Evolutionary conservation across 2,329 filamentous ascomycete species (phyloP).

Genomic region (Chaetoscypha palmicola): DNA sequence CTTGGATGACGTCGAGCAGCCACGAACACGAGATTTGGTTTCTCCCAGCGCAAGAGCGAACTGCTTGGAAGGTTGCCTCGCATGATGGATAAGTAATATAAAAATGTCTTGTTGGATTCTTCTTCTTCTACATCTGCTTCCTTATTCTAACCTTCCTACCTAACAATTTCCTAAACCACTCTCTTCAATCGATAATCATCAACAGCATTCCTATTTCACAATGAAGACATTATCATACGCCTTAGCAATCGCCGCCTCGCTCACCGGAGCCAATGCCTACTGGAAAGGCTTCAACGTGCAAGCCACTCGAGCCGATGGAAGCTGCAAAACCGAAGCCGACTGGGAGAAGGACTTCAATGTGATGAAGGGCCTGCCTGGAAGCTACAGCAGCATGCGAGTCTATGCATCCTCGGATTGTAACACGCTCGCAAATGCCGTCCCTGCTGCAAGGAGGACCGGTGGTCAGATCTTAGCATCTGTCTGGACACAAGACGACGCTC

Average conservation of each 20-base stretch:
- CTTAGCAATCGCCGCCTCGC: constrained; percentile 29
- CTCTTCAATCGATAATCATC: not conserved
- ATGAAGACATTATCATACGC: constrained; percentile 25
- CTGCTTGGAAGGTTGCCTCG: not conserved
- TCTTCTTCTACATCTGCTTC: not conserved
- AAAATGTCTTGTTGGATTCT: not conserved
- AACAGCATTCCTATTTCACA: not conserved
- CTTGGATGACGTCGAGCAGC: constrained; percentile 8
- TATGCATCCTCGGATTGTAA: constrained; percentile 52
- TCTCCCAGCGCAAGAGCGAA: not conserved
- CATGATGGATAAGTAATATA: constrained; percentile 2
- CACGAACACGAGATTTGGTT: constrained; percentile 7
- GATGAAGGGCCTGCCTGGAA: constrained; percentile 41
- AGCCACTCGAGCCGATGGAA: constrained; percentile 39
- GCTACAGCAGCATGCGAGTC: constrained; percentile 53
- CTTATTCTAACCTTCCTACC: not conserved
- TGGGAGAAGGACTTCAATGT: constrained; percentile 59
- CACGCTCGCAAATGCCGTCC: constrained; percentile 41
- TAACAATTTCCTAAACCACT: not conserved
- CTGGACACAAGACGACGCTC: constrained; percentile 50
- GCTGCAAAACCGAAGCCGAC: constrained; percentile 60
- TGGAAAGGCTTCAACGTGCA: constrained; percentile 38
- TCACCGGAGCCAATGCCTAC: constrained; percentile 32
- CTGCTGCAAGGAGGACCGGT: constrained; percentile 53
- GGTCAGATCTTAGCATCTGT: constrained; percentile 57